These are phyloP conservation scores for Boechera stricta DNA, from an alignment of 345 rosid genomes.

Conservation along the genomic window DNA sequence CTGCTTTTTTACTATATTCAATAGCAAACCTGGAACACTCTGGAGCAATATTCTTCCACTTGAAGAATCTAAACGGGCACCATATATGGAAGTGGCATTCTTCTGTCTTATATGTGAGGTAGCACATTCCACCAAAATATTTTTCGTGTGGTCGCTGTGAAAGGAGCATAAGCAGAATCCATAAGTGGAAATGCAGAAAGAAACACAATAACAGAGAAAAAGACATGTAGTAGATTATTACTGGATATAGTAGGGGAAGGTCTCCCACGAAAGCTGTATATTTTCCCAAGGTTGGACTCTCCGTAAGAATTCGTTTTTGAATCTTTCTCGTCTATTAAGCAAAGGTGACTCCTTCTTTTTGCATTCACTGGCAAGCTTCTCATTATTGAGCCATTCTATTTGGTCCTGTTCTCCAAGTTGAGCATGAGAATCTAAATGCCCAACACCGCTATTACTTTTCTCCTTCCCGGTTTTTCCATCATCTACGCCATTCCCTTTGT, in stretches of 20 bases:
- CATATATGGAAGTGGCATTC: conserved; percentile 59
- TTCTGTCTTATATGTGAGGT: conserved; percentile 81
- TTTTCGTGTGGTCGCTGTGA: conserved; percentile 74
- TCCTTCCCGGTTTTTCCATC: conserved; percentile 52
- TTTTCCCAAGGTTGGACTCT: conserved; percentile 94
- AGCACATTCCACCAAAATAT: conserved; percentile 82
- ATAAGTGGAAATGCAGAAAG: conserved; percentile 28
- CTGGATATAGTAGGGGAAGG: conserved; percentile 92
- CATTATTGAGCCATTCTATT: conserved; percentile 88
- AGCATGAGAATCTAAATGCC: conserved; percentile 65
- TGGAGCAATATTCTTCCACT: conserved; percentile 91
- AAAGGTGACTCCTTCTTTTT: conserved; percentile 85
- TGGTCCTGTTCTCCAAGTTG: conserved; percentile 91
- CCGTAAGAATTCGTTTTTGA: conserved; percentile 75
- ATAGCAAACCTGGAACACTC: conserved; percentile 79
- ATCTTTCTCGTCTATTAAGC: conserved; percentile 71
- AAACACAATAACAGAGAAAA: conserved; percentile 13
- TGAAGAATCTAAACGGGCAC: conserved; percentile 81
- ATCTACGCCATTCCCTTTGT: conserved; percentile 52
- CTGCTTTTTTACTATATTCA: background rate
- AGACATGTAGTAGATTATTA: conserved; percentile 47
- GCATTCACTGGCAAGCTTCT: conserved; percentile 72
- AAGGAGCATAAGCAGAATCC: conserved; percentile 24
- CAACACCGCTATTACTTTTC: conserved; percentile 44
- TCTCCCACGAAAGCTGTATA: conserved; percentile 87